These are phyloP conservation scores for Capronia epimyces DNA, from an alignment of 2,329 filamentous ascomycete species.

Conservation along the genomic window DNA sequence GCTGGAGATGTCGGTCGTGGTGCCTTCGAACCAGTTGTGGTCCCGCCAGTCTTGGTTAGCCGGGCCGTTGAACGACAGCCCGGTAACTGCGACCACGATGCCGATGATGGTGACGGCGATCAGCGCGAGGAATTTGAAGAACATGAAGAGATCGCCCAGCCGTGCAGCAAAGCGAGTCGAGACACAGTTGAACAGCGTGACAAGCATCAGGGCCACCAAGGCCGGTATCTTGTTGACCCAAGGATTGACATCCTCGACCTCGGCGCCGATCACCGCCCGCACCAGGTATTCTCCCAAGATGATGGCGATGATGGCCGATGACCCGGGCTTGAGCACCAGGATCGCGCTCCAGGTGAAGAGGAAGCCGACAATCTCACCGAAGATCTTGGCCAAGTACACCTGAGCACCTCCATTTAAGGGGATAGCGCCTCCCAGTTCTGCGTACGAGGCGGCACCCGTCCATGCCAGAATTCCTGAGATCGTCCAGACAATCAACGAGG, in stretches of 20 bases:
- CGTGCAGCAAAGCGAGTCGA: conserved; percentile 84
- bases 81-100: conserved; percentile 81
- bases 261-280: conserved; percentile 76
- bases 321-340: conserved; percentile 86
- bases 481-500: conserved; percentile 83
- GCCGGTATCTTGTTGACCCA: conserved; percentile 92
- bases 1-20: conserved; percentile 69
- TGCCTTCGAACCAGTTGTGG: conserved; percentile 81
- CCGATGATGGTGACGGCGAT: conserved; percentile 81
- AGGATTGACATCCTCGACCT: conserved; percentile 69
- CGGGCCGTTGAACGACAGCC: conserved; percentile 68
- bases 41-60: conserved; percentile 83
- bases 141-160: conserved; percentile 89
- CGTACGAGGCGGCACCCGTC: conserved; percentile 93
- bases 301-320: conserved; percentile 89
- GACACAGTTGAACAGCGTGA: conserved; percentile 83
- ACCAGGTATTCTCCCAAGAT: conserved; percentile 99
- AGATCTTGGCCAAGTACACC: conserved; percentile 91
- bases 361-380: conserved; percentile 87
- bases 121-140: conserved; percentile 89
- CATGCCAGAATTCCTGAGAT: conserved; percentile 89
- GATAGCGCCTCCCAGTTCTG: conserved; percentile 91
- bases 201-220: conserved; percentile 64
- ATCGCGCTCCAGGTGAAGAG: conserved; percentile 96
- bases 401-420: conserved; percentile 92